phyloP scores from a whole-genome alignment of 164 flowering plant species.

The Protea cynaroides region DNA sequence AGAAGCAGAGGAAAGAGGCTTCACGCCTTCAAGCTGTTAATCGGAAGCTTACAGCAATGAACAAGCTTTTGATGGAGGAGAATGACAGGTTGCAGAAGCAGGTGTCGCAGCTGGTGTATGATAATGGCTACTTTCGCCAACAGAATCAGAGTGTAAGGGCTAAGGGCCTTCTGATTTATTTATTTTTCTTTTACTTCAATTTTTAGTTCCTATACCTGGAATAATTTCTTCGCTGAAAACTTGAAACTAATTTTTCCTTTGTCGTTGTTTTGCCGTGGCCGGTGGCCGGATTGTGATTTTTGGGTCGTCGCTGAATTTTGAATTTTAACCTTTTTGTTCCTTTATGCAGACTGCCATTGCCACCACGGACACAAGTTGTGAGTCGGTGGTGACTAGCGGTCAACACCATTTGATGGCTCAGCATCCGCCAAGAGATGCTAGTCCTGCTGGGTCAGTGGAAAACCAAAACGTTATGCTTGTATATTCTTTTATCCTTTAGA shows the following conservation, averaged over 20 bases:
- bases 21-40: slow-evolving; percentile 87
- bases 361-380: slow-evolving; percentile 85
- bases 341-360: slow-evolving; percentile 57
- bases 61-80: slow-evolving; percentile 94
- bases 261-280: not conserved
- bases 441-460: slow-evolving; percentile 92
- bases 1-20: slow-evolving; percentile 92
- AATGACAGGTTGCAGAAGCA: slow-evolving; percentile 95
- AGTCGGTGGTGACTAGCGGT: slow-evolving; percentile 92
- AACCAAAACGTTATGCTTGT: slow-evolving; percentile 7
- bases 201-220: not conserved
- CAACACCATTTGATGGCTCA: slow-evolving; percentile 80
- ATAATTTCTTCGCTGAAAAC: not conserved
- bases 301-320: too few species aligned
- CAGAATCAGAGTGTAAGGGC: slow-evolving; percentile 65
- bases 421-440: slow-evolving; percentile 96
- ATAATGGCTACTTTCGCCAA: slow-evolving; percentile 84
- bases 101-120: slow-evolving; percentile 87
- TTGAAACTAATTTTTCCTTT: not conserved
- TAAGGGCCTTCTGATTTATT: not conserved
- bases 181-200: not conserved
- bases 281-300: not conserved
- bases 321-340: not conserved
- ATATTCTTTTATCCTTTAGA: slow-evolving; percentile 18
- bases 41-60: slow-evolving; percentile 88